Evolutionary conservation across 1,284 basidiomycete species (phyloP), one percentile per base, ranked within the genome.

Genomic region (Cystobasidium pallidum): DNA sequence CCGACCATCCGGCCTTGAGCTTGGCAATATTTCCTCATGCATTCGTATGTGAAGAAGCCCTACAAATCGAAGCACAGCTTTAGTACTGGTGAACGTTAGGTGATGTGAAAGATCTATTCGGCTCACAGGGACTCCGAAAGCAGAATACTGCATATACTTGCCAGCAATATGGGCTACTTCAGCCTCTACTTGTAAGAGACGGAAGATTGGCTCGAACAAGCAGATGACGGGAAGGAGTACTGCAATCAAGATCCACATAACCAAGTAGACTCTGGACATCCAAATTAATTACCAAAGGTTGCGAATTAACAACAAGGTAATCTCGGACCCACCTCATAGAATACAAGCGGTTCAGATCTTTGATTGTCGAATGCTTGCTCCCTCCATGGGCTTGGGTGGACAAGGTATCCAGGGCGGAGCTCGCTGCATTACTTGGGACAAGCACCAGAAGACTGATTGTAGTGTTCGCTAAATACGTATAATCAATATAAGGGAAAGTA

Each of bases 381-480:
- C 67, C 67, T 3, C 67, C 67, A 19, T 59, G 57, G 17, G 68
- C 59, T 47, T 71, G 68, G 4, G 58, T 71, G n/a, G 59, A 36
- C 10, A 71, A 26, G 10, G 68, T 71, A 45, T 71, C 68, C 26
- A 71, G 26, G 4, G 61, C 68, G 15, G 47, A 52, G 28, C 41
- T 47, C 28, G 59, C 61, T 10, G 57, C 59, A n/a, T 47, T 28
- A 19, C 45, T 57, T 28, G 68, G 68, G 11, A 59, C 59, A 6
- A 71, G 8, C 3, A 34, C 30, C 4, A 71, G 51, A 8, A 71
- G 30, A 30, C 24, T 55, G 58, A 71, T 45, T 19, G 68, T 71
- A 15, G 68, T 64, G 32, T 63, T 71, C 34, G 68, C 68, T 71
- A 28, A n/a, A n/a, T n/a, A n/a, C n/a, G n/a, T n/a, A n/a, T n/a